phyloP scores from a whole-genome alignment of 148 eudicot genomes.

The Vaccinium myrtillus region DNA sequence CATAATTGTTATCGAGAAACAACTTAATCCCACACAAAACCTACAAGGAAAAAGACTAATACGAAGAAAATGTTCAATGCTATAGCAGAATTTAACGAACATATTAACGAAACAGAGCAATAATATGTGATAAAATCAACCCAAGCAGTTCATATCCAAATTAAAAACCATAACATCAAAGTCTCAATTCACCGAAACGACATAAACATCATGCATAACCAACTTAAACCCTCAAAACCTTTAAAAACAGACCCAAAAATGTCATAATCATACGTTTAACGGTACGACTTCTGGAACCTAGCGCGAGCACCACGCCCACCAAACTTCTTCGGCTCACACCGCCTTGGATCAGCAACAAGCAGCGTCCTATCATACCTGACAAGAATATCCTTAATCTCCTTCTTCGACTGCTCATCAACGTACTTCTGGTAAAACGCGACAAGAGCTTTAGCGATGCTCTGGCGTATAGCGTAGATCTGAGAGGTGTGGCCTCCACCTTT shows the following conservation, averaged over 20 bases:
- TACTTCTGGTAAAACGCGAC: slow-evolving; percentile 53
- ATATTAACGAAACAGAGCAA: background rate
- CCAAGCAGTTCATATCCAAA: background rate
- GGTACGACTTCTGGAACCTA: slow-evolving; percentile 59
- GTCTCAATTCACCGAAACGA: background rate
- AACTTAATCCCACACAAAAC: too few species aligned
- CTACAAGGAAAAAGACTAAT: too few species aligned
- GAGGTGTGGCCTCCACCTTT: slow-evolving; percentile 59
- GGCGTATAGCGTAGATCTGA: slow-evolving; percentile 53
- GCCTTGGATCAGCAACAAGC: slow-evolving; percentile 51
- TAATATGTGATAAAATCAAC: background rate
- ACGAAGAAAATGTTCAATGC: too few species aligned
- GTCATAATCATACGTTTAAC: slow-evolving; percentile 17
- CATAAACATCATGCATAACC: slow-evolving; percentile 3
- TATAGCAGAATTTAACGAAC: too few species aligned
- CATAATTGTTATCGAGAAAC: too few species aligned
- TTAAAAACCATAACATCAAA: background rate
- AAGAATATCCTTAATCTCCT: slow-evolving; percentile 57
- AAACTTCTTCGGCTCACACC: slow-evolving; percentile 60
- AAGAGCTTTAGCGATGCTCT: slow-evolving; percentile 50
- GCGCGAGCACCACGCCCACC: slow-evolving; percentile 63
- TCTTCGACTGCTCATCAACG: slow-evolving; percentile 50
- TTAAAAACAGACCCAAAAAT: background rate
- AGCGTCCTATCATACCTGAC: slow-evolving; percentile 50
- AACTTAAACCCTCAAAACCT: background rate